Evolutionary conservation across 768 basidiomycete species (phyloP).

Genomic region (Pilatotrama ljubarskyi): DNA sequence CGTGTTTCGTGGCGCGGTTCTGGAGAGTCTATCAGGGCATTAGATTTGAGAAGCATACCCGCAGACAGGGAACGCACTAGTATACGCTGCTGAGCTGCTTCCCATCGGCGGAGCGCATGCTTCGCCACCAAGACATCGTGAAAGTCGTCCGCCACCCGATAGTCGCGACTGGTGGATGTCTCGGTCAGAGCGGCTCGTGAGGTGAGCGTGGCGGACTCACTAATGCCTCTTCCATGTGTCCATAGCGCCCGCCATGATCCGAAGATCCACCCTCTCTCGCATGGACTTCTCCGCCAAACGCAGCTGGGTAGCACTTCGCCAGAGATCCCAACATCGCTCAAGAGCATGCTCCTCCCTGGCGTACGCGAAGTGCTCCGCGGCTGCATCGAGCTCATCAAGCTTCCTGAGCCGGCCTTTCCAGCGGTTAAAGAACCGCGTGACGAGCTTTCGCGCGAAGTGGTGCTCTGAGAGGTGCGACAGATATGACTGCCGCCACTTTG

Average conservation of each 20-base stretch:
- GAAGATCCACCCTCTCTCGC: conserved; percentile 43
- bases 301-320: conserved; percentile 51
- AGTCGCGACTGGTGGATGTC: conserved; percentile 41
- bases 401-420: conserved; percentile 53
- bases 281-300: conserved; percentile 47
- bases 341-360: conserved; percentile 39
- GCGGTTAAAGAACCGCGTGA: conserved; percentile 43
- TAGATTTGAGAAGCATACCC: not conserved
- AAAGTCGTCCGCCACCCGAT: conserved; percentile 44
- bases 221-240: conserved; percentile 56
- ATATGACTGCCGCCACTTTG: conserved; percentile 63
- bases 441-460: conserved; percentile 47
- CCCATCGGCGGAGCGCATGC: conserved; percentile 55
- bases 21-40: conserved; percentile 48
- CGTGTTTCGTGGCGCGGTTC: conserved; percentile 54
- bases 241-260: conserved; percentile 51
- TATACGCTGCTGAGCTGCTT: conserved; percentile 48
- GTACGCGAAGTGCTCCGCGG: conserved; percentile 51
- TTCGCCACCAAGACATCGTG: conserved; percentile 46
- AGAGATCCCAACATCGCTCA: conserved; percentile 53
- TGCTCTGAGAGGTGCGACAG: conserved; percentile 52
- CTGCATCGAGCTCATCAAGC: conserved; percentile 45
- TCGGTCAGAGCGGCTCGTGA: not conserved
- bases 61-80: conserved; percentile 39
- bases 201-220: conserved; percentile 40